phyloP scores from a whole-genome alignment of 768 basidiomycete genomes.

The Daedalea quercina region DNA sequence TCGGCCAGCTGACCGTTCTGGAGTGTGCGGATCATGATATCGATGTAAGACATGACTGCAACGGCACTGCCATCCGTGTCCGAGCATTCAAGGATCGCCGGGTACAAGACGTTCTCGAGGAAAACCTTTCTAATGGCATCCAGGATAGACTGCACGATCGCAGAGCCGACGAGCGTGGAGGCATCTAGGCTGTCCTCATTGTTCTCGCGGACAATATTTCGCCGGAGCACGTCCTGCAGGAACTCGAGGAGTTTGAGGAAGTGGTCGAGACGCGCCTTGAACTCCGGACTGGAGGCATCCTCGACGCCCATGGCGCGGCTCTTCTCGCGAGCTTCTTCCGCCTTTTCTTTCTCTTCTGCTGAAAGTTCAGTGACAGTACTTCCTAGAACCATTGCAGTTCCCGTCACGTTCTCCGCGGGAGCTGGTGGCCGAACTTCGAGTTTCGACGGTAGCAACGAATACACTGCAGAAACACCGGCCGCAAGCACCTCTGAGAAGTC shows the following conservation, averaged over 20 bases:
- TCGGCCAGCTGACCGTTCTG: constrained; percentile 61
- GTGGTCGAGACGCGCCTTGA: constrained; percentile 76
- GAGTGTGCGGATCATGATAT: constrained; percentile 77
- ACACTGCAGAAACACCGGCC: constrained; percentile 88
- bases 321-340: constrained; percentile 42
- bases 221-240: constrained; percentile 78
- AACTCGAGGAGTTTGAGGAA: constrained; percentile 90
- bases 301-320: constrained; percentile 64
- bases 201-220: constrained; percentile 43
- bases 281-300: constrained; percentile 66
- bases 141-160: constrained; percentile 79
- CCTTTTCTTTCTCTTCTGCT: constrained; percentile 48
- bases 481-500: constrained; percentile 97
- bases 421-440: constrained; percentile 56
- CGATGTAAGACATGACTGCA: constrained; percentile 93
- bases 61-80: constrained; percentile 92
- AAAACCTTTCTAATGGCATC: constrained; percentile 81
- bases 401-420: constrained; percentile 30
- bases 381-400: constrained; percentile 69
- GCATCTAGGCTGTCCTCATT: constrained; percentile 43
- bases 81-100: constrained; percentile 89
- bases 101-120: constrained; percentile 88
- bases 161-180: constrained; percentile 63
- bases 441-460: constrained; percentile 85
- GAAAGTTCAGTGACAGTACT: constrained; percentile 41